These are phyloP conservation scores for Brettanomyces sp. DNA, from an alignment of 805 yeast species.

Conservation along the genomic window DNA sequence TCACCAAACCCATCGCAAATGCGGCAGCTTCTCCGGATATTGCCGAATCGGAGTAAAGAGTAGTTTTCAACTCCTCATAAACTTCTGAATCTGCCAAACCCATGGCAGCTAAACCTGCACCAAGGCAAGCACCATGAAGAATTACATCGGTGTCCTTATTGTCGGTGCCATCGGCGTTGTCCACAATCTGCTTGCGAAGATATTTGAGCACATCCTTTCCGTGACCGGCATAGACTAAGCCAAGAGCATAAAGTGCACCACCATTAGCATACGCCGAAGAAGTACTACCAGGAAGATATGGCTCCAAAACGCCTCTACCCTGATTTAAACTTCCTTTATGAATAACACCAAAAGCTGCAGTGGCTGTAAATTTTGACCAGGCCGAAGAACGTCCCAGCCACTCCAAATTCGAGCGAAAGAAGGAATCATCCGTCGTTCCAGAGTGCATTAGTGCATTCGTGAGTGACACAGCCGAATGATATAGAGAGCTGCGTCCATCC, in stretches of 20 bases:
- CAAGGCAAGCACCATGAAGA: conserved; percentile 92
- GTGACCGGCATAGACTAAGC: conserved; percentile 92
- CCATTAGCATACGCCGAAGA: conserved; percentile 89
- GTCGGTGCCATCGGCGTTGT: conserved; percentile 33
- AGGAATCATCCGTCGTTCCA: conserved; percentile 92
- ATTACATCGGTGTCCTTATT: conserved; percentile 66
- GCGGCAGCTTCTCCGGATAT: conserved; percentile 96
- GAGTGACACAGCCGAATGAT: conserved; percentile 93
- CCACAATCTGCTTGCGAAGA: conserved; percentile 62
- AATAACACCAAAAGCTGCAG: conserved; percentile 95
- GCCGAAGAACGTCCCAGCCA: conserved; percentile 97
- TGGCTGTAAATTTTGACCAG: conserved; percentile 97
- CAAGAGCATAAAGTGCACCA: conserved; percentile 89
- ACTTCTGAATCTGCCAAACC: conserved; percentile 67
- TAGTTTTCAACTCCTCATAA: conserved; percentile 75
- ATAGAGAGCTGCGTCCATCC: conserved; percentile 88
- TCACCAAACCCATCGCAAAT: conserved; percentile 87
- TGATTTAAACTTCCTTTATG: conserved; percentile 91
- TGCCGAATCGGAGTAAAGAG: conserved; percentile 84
- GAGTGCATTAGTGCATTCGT: conserved; percentile 92
- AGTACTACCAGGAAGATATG: conserved; percentile 77
- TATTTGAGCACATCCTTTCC: conserved; percentile 81
- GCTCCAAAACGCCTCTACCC: conserved; percentile 78
- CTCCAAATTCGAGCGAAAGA: conserved; percentile 81
- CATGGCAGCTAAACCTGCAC: conserved; percentile 96